These are phyloP conservation scores for Candida boleticola DNA, from an alignment of 805 yeast species.

Conservation along the genomic window DNA sequence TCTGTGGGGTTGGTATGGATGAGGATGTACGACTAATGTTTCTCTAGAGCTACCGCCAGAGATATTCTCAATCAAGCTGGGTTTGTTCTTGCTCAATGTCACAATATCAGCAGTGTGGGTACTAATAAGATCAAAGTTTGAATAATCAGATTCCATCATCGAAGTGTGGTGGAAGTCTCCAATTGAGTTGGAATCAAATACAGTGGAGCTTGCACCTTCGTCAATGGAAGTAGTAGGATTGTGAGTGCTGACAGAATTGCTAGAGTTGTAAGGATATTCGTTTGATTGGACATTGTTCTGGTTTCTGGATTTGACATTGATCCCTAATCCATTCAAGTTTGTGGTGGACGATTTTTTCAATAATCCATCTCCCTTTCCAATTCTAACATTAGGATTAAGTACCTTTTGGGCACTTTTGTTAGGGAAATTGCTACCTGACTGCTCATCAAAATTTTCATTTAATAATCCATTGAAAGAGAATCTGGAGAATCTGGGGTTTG, in stretches of 20 bases:
- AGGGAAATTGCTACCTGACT: neutral
- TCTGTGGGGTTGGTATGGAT: conserved; percentile 3
- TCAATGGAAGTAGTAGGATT: neutral
- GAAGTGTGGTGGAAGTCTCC: conserved; percentile 3
- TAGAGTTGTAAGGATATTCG: neutral
- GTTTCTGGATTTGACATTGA: conserved; percentile 8
- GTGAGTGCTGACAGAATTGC: neutral
- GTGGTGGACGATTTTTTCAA: conserved; percentile 21
- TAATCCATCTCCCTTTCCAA: conserved; percentile 10
- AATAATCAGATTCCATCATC: conserved; percentile 18
- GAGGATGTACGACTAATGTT: conserved; percentile 18
- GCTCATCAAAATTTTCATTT: conserved; percentile 11
- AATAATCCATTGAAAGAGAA: conserved; percentile 40
- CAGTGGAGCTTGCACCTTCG: neutral
- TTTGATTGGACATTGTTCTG: neutral
- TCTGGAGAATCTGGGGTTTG: conserved; percentile 43
- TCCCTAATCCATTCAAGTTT: conserved; percentile 30
- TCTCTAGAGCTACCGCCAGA: conserved; percentile 22
- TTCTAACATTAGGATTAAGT: neutral
- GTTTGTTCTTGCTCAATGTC: conserved; percentile 18
- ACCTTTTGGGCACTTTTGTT: neutral
- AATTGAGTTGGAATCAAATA: conserved; percentile 1
- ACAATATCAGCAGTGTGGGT: conserved; percentile 30
- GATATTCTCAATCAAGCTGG: conserved; percentile 20
- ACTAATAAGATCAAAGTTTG: conserved; percentile 26